phyloP scores from a whole-genome alignment of 192 early-diverging fungal genomes.

The Gigaspora rosea region DNA sequence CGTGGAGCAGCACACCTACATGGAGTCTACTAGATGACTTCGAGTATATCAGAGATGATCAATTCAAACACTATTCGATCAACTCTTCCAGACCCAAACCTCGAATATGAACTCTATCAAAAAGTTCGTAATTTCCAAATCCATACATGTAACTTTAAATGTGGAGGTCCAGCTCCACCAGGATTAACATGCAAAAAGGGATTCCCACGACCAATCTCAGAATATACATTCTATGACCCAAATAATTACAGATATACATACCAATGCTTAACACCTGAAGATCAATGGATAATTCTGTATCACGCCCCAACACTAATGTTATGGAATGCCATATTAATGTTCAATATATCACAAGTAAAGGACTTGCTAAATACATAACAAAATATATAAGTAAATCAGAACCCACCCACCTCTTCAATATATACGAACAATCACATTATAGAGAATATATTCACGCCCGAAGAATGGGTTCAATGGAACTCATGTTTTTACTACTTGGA shows the following conservation, averaged over 20 bases:
- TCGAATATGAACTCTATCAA: not conserved
- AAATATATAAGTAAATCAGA: constrained; percentile 14
- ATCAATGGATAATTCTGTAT: not conserved
- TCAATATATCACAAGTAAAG: not conserved
- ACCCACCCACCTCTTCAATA: not conserved
- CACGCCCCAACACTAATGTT: not conserved
- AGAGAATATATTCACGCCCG: not conserved
- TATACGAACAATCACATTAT: not conserved
- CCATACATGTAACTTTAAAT: not conserved
- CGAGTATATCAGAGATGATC: not conserved
- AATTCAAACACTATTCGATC: constrained; percentile 5
- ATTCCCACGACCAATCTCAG: not conserved
- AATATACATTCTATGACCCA: not conserved
- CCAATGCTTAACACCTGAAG: not conserved
- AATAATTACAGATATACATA: not conserved
- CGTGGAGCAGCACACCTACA: not conserved
- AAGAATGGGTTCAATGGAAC: no score
- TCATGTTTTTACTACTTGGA: no score
- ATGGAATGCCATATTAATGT: constrained; percentile 20
- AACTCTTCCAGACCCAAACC: no score
- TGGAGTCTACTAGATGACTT: not conserved
- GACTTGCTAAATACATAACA: not conserved
- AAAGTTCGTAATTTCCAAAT: not conserved
- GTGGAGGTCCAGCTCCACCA: not conserved
- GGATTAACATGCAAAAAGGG: constrained; percentile 15